Evolutionary conservation across 2,329 filamentous ascomycete genomes (phyloP), one percentile per base, ranked within the genome.

Genomic region (Clarireedia paspali): DNA sequence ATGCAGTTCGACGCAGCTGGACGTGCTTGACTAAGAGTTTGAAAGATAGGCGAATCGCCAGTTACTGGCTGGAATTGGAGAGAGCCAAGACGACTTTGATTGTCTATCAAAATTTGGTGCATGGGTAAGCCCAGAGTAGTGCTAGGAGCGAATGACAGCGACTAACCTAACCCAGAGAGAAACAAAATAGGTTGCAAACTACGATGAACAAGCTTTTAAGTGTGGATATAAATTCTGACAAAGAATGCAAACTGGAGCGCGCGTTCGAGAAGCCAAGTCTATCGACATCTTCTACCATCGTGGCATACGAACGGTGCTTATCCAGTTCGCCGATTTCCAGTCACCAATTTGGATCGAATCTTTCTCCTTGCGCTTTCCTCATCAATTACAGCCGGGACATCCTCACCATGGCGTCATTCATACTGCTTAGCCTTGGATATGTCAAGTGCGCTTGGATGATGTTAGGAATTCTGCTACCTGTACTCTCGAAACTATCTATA

Each of bases 1-100:
- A 48, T 20, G 17, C 44, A n/a, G 26, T 48, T 42, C 44, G 51
- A 27, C 26, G 51, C n/a, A 54, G 47, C 23, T 54, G 51, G 51
- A 39, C 44, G 7, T 54, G 34, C 40, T 27, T 54, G 40, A 54
- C 20, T 20, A 54, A 48, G 51, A 26, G 30, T 15, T 39, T 54
- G 44, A 54, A 30, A 38, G 51, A 48, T 34, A 27, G 38, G 14
- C 44, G 47, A 23, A 26, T 54, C 14, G 24, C 15, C 2, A 36
- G 15, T 14, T 48, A 54, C 30, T 47, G 51, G 51, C 26, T 10
- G 20, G 51, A 39, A 20, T 46, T 54, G 23, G 51, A 54, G 26
- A 39, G 51, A 17, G 51, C 51, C 2, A 54, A 54, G 20, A 54
- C 44, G 5, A 54, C 17, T 3, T 36, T 54, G 30, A 48, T 54